These are phyloP conservation scores for Neofusicoccum kwambonambiense DNA, from an alignment of 2,329 filamentous ascomycete genomes.

Conservation along the genomic window DNA sequence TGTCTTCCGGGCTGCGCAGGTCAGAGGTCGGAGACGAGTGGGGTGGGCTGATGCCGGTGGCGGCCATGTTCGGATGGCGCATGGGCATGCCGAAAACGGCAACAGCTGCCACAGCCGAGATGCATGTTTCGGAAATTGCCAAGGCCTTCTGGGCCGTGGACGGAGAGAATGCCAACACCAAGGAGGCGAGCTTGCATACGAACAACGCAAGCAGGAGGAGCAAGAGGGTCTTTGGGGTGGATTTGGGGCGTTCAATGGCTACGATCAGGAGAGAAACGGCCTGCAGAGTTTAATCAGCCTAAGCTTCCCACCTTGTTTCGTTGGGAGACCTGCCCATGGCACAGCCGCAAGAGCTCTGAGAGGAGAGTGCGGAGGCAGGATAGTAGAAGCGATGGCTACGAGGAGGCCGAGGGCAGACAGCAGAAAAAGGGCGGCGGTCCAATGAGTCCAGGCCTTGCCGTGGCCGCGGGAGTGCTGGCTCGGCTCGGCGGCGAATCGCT, in stretches of 20 bases:
- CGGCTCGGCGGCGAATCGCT: constrained; percentile 6
- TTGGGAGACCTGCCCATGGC: constrained; percentile 3
- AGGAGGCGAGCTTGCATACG: constrained; percentile 20
- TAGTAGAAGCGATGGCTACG: neutral
- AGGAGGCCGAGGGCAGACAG: neutral
- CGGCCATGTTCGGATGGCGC: constrained; percentile 57
- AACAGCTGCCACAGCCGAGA: constrained; percentile 42
- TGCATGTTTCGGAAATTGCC: constrained; percentile 7
- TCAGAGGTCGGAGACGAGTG: constrained; percentile 56
- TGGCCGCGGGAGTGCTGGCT: neutral
- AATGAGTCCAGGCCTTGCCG: constrained; percentile 13
- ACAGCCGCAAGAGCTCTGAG: neutral
- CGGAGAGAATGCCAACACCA: constrained; percentile 25
- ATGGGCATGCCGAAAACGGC: constrained; percentile 68
- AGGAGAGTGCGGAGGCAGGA: neutral
- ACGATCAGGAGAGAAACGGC: constrained; percentile 36
- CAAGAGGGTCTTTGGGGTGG: constrained; percentile 42
- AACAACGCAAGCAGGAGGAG: constrained; percentile 39
- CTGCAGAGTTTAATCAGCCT: constrained; percentile 26
- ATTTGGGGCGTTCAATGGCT: constrained; percentile 40
- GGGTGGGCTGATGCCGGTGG: constrained; percentile 58
- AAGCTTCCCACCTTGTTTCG: no score
- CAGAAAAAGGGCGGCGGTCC: constrained; percentile 6
- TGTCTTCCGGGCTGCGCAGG: constrained; percentile 76
- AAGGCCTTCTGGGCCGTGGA: constrained; percentile 39